phyloP scores from a whole-genome alignment of 2,329 filamentous ascomycete genomes.

The Magnaporthiopsis rhizophila region DNA sequence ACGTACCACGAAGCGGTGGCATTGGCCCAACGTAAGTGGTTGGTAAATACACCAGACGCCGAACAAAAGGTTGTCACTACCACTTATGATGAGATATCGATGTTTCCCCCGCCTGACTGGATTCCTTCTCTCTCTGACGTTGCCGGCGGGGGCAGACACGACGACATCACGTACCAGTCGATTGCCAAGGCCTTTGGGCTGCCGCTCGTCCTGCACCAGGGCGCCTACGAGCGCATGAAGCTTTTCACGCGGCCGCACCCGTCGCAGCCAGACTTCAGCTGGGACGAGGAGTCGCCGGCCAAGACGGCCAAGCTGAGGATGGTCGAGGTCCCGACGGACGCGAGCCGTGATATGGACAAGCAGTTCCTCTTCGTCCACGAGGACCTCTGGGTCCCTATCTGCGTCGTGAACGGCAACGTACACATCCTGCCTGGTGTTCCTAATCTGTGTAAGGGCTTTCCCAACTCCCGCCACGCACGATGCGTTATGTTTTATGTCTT shows the following conservation, averaged over 20 bases:
- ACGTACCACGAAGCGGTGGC: conserved; percentile 53
- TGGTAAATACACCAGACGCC: neutral
- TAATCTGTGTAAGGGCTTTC: conserved; percentile 51
- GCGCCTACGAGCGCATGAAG: conserved; percentile 77
- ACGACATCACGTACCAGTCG: conserved; percentile 94
- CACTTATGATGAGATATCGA: neutral
- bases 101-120: neutral
- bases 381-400: conserved; percentile 84
- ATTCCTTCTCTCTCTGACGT: neutral
- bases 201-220: conserved; percentile 67
- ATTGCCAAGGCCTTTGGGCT: conserved; percentile 85
- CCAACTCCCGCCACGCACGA: too few species aligned
- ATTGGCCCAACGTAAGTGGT: conserved; percentile 81
- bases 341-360: conserved; percentile 51
- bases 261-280: conserved; percentile 68
- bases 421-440: conserved; percentile 92
- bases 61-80: neutral
- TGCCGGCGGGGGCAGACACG: conserved; percentile 54
- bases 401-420: conserved; percentile 84
- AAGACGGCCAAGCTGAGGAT: conserved; percentile 81
- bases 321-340: conserved; percentile 77
- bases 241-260: conserved; percentile 65
- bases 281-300: conserved; percentile 72
- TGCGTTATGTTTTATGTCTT: too few species aligned
- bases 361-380: conserved; percentile 75